These are phyloP conservation scores for Thalassiosira delicatula DNA, from an alignment of 352 stramenopile species.

Conservation along the genomic window DNA sequence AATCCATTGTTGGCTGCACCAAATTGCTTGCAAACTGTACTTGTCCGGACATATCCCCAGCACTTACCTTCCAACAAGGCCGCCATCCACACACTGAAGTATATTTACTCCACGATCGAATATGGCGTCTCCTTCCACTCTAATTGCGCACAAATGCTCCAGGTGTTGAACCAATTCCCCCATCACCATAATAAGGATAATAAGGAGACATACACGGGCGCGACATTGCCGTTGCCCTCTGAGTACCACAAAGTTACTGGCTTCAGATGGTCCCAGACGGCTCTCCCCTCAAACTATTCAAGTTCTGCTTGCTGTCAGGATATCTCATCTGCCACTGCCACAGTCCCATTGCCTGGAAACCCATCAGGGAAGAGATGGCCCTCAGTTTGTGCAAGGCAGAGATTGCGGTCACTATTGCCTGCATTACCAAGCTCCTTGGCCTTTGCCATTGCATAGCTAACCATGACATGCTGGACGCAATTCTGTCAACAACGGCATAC, in stretches of 20 bases:
- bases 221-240: neutral
- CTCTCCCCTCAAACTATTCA: neutral
- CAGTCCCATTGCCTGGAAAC: neutral
- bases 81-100: neutral
- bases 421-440: neutral
- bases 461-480: neutral
- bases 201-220: conserved; percentile 2
- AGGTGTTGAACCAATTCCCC: conserved; percentile 14
- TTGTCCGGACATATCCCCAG: neutral
- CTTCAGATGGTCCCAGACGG: no score
- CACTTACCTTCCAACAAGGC: neutral
- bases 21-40: conserved; percentile 16
- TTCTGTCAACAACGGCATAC: conserved; percentile 8
- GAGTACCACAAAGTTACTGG: neutral
- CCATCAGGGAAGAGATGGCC: neutral
- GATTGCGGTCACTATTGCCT: neutral
- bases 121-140: conserved; percentile 9
- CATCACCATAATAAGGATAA: neutral
- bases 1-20: conserved; percentile 1
- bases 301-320: neutral
- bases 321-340: neutral
- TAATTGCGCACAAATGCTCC: neutral
- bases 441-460: neutral
- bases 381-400: neutral
- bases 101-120: neutral